Evolutionary conservation across 257 asterid genomes (phyloP).

Genomic region (Primulina huaijiensis): DNA sequence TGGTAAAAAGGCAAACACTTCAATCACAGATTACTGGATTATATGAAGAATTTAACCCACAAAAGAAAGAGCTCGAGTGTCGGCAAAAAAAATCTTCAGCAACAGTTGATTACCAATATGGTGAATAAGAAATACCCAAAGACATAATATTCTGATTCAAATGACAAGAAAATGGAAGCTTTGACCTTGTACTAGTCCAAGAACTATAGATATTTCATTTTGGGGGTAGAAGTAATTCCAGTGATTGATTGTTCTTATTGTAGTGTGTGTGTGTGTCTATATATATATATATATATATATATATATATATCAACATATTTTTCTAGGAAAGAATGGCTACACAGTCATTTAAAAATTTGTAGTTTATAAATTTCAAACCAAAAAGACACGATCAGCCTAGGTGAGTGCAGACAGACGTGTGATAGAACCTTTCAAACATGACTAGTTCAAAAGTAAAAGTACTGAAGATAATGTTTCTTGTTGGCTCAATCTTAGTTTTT

Average conservation of each 20-base stretch:
- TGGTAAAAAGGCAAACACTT: conserved; percentile 17
- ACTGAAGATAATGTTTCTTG: not conserved
- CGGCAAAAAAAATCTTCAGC: not conserved
- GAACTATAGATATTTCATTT: conserved; percentile 13
- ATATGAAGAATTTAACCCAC: conserved; percentile 8
- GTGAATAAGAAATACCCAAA: conserved; percentile 9
- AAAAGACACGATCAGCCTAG: not conserved
- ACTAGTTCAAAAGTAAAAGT: too few relatives aligned
- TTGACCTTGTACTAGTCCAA: conserved; percentile 20
- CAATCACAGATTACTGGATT: conserved; percentile 11
- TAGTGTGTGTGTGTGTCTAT: too few relatives aligned
- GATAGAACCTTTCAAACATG: not conserved
- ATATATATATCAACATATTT: too few relatives aligned
- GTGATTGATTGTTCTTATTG: not conserved
- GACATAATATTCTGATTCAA: conserved; percentile 26
- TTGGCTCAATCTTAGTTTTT: not conserved
- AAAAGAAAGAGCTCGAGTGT: not conserved
- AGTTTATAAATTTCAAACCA: not conserved
- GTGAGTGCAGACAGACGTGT: too few relatives aligned
- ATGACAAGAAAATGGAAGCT: conserved; percentile 23
- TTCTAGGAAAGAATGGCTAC: not conserved
- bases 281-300: too few relatives aligned
- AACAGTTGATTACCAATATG: not conserved
- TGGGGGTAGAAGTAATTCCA: conserved; percentile 6
- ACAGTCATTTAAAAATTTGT: too few relatives aligned